Evolutionary conservation across 148 eudicot species (phyloP).

Genomic region (Simmondsia chinensis): DNA sequence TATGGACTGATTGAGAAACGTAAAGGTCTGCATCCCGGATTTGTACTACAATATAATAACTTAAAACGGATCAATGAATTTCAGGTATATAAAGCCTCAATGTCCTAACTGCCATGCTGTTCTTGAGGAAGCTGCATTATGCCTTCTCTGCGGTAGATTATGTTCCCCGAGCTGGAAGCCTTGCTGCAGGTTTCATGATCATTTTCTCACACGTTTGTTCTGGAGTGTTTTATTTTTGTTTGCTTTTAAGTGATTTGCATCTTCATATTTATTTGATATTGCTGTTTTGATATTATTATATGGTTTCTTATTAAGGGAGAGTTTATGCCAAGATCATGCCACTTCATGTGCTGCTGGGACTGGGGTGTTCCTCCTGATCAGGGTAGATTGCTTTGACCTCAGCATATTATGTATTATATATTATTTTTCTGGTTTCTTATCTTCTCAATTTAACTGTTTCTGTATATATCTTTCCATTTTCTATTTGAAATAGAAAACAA

Average conservation of each 20-base stretch:
- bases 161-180: constrained; percentile 80
- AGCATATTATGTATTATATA: neutral
- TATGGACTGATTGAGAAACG: neutral
- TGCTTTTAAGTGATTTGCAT: neutral
- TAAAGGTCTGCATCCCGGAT: too few species aligned
- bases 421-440: neutral
- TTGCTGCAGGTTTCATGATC: constrained; percentile 78
- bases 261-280: neutral
- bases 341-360: constrained; percentile 84
- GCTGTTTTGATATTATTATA: constrained; percentile 6
- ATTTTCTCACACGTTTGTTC: constrained; percentile 1
- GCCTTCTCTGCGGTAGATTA: constrained; percentile 84
- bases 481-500: constrained; percentile 48
- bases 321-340: constrained; percentile 72
- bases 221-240: neutral
- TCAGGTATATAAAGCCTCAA: constrained; percentile 74
- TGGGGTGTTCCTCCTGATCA: constrained; percentile 73
- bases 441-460: neutral
- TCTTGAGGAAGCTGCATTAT: constrained; percentile 68
- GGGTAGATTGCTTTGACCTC: constrained; percentile 35
- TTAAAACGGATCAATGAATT: too few species aligned
- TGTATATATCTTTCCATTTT: neutral
- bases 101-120: constrained; percentile 55
- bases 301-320: constrained; percentile 38
- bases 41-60: too few species aligned